Base-by-base conservation (phyloP, 106 monocot species). In the Hemerocallis citrina region DNA sequence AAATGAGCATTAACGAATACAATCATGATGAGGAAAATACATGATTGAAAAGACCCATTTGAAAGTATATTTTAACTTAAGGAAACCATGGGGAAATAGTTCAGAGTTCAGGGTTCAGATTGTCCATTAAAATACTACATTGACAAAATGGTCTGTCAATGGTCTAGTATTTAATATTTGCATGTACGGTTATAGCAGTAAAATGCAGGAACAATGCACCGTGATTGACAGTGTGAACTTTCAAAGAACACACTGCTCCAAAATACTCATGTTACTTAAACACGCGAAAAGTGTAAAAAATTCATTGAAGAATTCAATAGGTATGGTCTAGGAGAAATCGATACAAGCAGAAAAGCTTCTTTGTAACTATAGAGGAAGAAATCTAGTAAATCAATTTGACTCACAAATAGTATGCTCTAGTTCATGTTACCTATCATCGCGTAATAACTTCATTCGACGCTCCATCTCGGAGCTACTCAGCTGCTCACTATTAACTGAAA, bases 401-500 rank as follows among this genome's bases (percentile, higher is more conserved):
- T 11, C 11, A 28, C 27, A 51, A 51, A 1, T 28, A 51, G 22
- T 31, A 23, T 27, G 32, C 29, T 2, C 31, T 39, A 21, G 7
- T 57, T 14, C 24, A 38, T 52, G 16, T 68, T 86, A 89, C 96
- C 91, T 87, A 75, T 91, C 77, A 20, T 91, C 88, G 46, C 62
- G 38, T 52, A 98, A 73, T 49, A 98, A 73, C 57, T 98, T 91
- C 84, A 91, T 88, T 34, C 91, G 70, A 11, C 69, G 76, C 55
- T 88, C 77, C 76, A 98, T 69, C 67, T 98, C 96, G 67, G 36
- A 69, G 25, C 74, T 36, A 56, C 88, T 91, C 22, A 98, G 76
- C 58, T 91, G 85, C 68, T 85, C 85, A 48, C 38, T 39, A 68
- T 52, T 55, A 57, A 59, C 39, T 54, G 75, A 68, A 57, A 52